These are phyloP conservation scores for Allomyces javanicus DNA, from an alignment of 192 early-diverging fungal species.

Conservation along the genomic window DNA sequence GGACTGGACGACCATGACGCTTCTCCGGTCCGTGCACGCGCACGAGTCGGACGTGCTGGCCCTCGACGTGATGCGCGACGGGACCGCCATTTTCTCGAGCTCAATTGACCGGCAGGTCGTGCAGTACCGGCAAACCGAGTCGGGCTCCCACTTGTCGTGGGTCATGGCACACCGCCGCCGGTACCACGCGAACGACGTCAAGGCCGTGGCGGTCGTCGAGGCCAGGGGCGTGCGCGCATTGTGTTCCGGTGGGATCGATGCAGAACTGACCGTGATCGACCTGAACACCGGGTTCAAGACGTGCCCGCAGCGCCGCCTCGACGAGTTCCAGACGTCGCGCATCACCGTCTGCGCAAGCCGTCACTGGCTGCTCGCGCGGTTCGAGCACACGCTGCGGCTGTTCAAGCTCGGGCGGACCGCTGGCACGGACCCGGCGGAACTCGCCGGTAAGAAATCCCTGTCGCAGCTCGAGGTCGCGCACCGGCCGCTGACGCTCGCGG, in stretches of 20 bases:
- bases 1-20: slow-evolving; percentile 45
- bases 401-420: slow-evolving; percentile 58
- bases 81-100: slow-evolving; percentile 57
- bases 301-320: slow-evolving; percentile 31
- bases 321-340: slow-evolving; percentile 7
- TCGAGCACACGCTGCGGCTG: slow-evolving; percentile 47
- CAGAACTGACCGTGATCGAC: slow-evolving; percentile 42
- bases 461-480: slow-evolving; percentile 27
- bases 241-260: slow-evolving; percentile 17
- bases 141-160: no score
- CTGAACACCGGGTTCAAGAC: slow-evolving; percentile 32
- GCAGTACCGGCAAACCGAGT: slow-evolving; percentile 23
- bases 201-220: slow-evolving; percentile 62
- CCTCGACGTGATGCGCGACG: slow-evolving; percentile 39
- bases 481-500: slow-evolving; percentile 46
- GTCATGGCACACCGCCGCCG: slow-evolving; percentile 21
- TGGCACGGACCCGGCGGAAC: not conserved
- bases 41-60: slow-evolving; percentile 81
- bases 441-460: slow-evolving; percentile 13
- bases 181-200: slow-evolving; percentile 88
- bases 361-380: slow-evolving; percentile 35
- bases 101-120: slow-evolving; percentile 80
- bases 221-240: slow-evolving; percentile 17
- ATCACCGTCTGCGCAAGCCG: slow-evolving; percentile 13
- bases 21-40: slow-evolving; percentile 45